Conservation (phyloP, 116 monocot genomes). For the Dioscorea cayenensis region DNA sequence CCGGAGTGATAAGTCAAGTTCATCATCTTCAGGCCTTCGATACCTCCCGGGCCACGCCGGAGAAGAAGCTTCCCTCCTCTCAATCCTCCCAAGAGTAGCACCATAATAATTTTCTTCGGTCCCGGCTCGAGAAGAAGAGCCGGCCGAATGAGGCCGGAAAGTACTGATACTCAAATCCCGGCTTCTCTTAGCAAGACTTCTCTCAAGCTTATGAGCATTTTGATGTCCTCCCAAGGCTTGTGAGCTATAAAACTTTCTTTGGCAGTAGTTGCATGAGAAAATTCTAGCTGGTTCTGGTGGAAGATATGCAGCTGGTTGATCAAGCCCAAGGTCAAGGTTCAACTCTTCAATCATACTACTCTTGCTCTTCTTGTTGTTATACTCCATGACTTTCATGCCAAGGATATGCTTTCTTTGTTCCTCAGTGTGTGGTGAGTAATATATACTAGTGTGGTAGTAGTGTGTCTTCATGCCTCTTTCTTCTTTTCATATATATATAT, state of each 20-base stretch:
- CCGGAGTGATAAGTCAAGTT: constrained; percentile 28
- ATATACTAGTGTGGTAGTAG: too few species aligned
- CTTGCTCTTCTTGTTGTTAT: neutral
- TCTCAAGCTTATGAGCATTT: constrained; percentile 55
- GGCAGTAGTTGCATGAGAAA: constrained; percentile 41
- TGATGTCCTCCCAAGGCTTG: constrained; percentile 55
- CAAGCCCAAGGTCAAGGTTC: constrained; percentile 27
- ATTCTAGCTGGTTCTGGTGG: constrained; percentile 12
- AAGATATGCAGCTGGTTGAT: neutral
- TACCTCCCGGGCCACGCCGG: neutral
- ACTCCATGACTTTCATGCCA: constrained; percentile 6
- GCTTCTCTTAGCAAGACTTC: constrained; percentile 28
- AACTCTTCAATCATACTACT: neutral
- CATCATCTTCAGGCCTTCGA: constrained; percentile 1
- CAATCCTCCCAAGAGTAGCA: neutral
- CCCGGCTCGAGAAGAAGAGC: neutral
- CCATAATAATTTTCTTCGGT: neutral
- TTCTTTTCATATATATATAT: too few species aligned
- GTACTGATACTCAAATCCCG: constrained; percentile 10
- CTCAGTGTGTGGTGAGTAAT: too few species aligned
- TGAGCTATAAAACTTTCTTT: constrained; percentile 31
- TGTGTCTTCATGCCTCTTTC: too few species aligned
- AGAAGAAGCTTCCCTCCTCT: constrained; percentile 2
- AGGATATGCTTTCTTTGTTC: too few species aligned
- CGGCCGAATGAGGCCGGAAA: neutral